These are phyloP conservation scores for Penicillium cosmopolitanum DNA, from an alignment of 495 filamentous ascomycete genomes.

Conservation along the genomic window DNA sequence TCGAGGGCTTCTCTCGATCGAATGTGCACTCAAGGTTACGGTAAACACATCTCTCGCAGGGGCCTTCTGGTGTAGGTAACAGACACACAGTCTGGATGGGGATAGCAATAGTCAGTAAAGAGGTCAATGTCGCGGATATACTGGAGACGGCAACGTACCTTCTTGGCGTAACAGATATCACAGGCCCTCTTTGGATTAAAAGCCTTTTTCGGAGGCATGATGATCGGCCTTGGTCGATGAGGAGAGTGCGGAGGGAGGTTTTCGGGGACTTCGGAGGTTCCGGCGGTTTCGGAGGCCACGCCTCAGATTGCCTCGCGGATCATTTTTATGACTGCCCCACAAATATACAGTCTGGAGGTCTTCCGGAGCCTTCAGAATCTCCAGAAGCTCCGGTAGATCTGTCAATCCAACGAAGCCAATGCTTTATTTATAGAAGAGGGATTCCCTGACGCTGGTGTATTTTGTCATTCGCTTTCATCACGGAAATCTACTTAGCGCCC, in stretches of 20 bases:
- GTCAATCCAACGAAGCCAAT: not conserved
- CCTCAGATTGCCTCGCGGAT: not conserved
- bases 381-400: not conserved
- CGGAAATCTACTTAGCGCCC: not conserved
- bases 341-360: no score
- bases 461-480: not conserved
- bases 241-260: not conserved
- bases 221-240: not conserved
- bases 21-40: slow-evolving; percentile 24
- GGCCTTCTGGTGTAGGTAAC: slow-evolving; percentile 13
- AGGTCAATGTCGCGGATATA: not conserved
- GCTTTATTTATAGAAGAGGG: no score
- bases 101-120: not conserved
- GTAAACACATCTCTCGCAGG: slow-evolving; percentile 22
- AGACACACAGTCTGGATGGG: slow-evolving; percentile 5
- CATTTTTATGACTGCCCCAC: not conserved
- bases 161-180: not conserved
- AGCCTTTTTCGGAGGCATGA: not conserved
- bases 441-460: not conserved
- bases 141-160: not conserved
- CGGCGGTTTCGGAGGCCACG: not conserved
- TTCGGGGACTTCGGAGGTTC: not conserved
- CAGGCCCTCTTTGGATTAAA: not conserved
- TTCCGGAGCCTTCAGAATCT: not conserved
- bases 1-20: slow-evolving; percentile 18